Evolutionary conservation across 2,329 filamentous ascomycete species (phyloP).

Genomic region (Neofusicoccum laricinum): DNA sequence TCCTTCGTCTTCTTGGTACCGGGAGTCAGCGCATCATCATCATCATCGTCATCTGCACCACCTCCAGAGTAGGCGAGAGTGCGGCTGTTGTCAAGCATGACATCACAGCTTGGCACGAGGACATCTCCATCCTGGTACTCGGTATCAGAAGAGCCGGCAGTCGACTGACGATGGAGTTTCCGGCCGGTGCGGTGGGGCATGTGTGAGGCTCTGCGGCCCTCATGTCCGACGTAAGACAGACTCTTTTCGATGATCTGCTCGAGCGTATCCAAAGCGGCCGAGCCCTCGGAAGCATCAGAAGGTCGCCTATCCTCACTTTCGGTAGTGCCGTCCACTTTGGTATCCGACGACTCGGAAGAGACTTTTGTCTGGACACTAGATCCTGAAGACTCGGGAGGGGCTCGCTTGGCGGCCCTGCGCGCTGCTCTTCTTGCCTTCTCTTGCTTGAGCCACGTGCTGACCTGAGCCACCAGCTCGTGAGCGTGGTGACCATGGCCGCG

Average conservation of each 20-base stretch:
- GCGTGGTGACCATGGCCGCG: constrained; percentile 21
- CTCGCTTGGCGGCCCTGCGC: constrained; percentile 26
- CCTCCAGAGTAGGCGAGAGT: constrained; percentile 73
- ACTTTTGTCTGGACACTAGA: constrained; percentile 39
- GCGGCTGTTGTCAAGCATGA: constrained; percentile 82
- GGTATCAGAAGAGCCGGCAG: constrained; percentile 72
- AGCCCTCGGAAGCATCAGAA: constrained; percentile 66
- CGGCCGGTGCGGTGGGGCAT: constrained; percentile 18
- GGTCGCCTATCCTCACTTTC: constrained; percentile 39
- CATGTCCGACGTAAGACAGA: constrained; percentile 48
- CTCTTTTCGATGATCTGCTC: constrained; percentile 75
- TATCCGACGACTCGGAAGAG: constrained; percentile 15
- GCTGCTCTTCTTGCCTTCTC: constrained; percentile 68
- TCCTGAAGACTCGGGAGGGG: constrained; percentile 31
- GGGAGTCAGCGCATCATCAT: constrained; percentile 39
- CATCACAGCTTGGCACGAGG: constrained; percentile 82
- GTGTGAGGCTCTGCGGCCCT: constrained; percentile 23
- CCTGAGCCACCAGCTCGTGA: neutral
- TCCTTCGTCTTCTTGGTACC: constrained; percentile 60
- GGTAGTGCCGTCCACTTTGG: constrained; percentile 10
- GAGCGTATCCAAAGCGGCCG: constrained; percentile 73
- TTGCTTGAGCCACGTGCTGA: constrained; percentile 69
- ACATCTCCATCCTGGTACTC: constrained; percentile 79
- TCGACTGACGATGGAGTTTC: constrained; percentile 36
- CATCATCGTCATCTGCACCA: constrained; percentile 38